Percentiles rank a stretch among this genome's conserved stretches.
These are phyloP conservation scores for Syzygium grande DNA, from an alignment of 345 rosid genomes.

Conservation along the genomic window DNA sequence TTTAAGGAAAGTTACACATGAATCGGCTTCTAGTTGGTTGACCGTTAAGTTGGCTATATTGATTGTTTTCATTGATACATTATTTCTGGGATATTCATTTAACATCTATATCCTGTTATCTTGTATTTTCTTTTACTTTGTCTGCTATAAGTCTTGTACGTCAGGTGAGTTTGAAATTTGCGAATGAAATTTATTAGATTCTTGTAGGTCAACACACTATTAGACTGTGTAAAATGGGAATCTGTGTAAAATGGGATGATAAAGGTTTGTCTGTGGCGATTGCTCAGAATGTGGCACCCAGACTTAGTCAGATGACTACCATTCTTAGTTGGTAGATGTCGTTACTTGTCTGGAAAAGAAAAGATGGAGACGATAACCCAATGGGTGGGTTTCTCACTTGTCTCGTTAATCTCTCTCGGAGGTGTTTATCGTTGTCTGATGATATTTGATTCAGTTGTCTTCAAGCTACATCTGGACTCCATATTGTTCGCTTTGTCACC, in stretches of 20 bases:
- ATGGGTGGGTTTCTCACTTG: constrained; percentile 32
- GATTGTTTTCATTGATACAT: background rate
- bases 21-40: background rate
- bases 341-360: constrained; percentile 46
- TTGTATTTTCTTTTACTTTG: background rate
- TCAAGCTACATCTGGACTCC: constrained; percentile 48
- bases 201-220: constrained; percentile 51
- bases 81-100: background rate
- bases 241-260: constrained; percentile 70
- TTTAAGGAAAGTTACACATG: background rate
- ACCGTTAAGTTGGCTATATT: background rate
- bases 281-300: constrained; percentile 33
- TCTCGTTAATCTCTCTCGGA: constrained; percentile 15
- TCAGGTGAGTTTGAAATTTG: background rate
- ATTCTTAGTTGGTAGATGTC: constrained; percentile 14
- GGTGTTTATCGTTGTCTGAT: constrained; percentile 46
- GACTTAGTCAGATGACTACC: constrained; percentile 28
- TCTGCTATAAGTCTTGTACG: background rate
- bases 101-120: background rate
- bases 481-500: background rate
- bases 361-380: constrained; percentile 18
- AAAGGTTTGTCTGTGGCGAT: constrained; percentile 91
- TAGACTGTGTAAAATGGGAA: constrained; percentile 13
- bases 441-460: constrained; percentile 13
- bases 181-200: background rate